Base-by-base conservation (phyloP, 441 rosid genomes). In the Euphorbia schlechtendalii region DNA sequence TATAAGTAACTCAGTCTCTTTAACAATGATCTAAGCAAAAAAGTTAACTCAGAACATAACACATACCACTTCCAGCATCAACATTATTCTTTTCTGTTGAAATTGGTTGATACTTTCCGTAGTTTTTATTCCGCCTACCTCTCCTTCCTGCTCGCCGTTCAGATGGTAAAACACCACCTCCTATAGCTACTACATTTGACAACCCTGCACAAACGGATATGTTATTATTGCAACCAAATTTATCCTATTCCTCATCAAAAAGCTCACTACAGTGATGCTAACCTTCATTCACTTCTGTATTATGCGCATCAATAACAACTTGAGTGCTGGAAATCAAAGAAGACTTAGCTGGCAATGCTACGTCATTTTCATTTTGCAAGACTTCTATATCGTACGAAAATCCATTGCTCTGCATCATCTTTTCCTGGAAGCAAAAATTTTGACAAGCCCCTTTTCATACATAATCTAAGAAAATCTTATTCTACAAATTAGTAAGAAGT, bases 41-140 rank as follows among this genome's bases (percentile, higher is more conserved):
- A 6, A 9, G 1, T 2, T 22, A 43, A 17, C 36, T n/a, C 41
- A 51, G 20, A 24, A 24, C 13, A 63, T 34, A 53, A 34, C 7
- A 58, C 73, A 59, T 65, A 72, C 76, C 68, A 63, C 55, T 70
- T 64, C 69, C 79, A 69, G 53, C 77, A 68, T 73, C 85, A 73
- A 62, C 66, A 59, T 75, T 81, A 71, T 85, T 83, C 74, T 73
- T 85, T 34, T 78, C 87, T 8, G 80, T 77, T 61, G 73, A 66
- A 70, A 49, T n/a, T 18, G 53, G 76, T 55, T 69, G 84, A 74
- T 45, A 67, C 71, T 77, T 84, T 71, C 80, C 85, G 69, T 82
- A 78, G 73, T 71, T 83, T 78, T 77, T 93, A 66, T 84, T 91
- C 72, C 93, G 86, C 78, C 96, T 88, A 67, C 85, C 69, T 76